Conservation (phyloP, 2,329 filamentous ascomycete genomes). For the Pseudogymnoascus sp. region DNA sequence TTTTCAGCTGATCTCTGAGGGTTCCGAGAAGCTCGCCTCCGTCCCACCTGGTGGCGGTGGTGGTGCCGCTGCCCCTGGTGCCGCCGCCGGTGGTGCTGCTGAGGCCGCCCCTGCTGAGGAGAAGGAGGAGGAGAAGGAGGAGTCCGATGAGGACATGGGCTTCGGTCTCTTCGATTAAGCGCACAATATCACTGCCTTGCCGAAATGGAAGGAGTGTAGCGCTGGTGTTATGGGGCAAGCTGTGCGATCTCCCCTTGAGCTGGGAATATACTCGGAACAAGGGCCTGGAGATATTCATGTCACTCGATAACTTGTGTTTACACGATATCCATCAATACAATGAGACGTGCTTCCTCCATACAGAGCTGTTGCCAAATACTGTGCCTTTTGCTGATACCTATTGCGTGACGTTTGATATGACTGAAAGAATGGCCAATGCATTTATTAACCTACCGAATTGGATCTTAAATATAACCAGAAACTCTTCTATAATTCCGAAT, state of each 20-base stretch:
- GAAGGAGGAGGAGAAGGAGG: slow-evolving; percentile 63
- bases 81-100: slow-evolving; percentile 57
- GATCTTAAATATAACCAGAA: neutral
- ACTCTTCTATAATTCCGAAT: neutral
- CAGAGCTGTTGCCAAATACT: neutral
- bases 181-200: slow-evolving; percentile 22
- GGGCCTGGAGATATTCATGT: slow-evolving; percentile 15
- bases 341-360: slow-evolving; percentile 28
- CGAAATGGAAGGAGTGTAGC: neutral
- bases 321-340: slow-evolving; percentile 28
- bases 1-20: slow-evolving; percentile 76
- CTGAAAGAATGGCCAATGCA: neutral
- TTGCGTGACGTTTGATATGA: slow-evolving; percentile 13
- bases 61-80: slow-evolving; percentile 59
- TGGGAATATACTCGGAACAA: slow-evolving; percentile 23
- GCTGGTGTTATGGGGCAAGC: slow-evolving; percentile 20
- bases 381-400: slow-evolving; percentile 14
- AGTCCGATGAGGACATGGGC: slow-evolving; percentile 69
- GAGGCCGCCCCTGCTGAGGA: slow-evolving; percentile 53
- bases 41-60: slow-evolving; percentile 86
- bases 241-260: slow-evolving; percentile 24
- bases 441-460: neutral
- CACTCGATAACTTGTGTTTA: slow-evolving; percentile 17
- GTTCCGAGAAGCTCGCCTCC: slow-evolving; percentile 89
- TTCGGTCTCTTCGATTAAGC: slow-evolving; percentile 70